Base-by-base conservation (phyloP, 768 basidiomycete species). In the Boletus tomentosulus region DNA sequence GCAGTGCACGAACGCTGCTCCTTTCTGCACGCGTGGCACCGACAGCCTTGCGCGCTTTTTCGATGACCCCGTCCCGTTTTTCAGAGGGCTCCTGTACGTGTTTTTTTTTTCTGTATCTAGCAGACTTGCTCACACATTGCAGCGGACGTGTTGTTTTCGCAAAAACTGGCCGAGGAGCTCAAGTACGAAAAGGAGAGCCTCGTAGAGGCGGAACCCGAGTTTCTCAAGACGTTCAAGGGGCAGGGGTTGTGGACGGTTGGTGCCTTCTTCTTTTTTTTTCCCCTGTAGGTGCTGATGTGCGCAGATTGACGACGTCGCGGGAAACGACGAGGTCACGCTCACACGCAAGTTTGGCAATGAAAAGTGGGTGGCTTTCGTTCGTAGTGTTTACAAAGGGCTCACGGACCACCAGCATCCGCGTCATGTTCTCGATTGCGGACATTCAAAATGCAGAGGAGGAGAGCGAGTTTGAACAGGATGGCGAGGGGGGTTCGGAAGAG, bases 371-470 rank as follows among this genome's bases (percentile, higher is more conserved):
- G 37, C 41, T 6, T 10, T 25, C 10, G 8, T 15, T 19, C 6
- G 11, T 22, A 31, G 31, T 19, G 15, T 6, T 19, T 33, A n/a
- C 16, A 9, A 10, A 8, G 8, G 37, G 11, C 28, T 50, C 16
- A 30, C 8, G 0, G 19, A 15, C 11, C n/a, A 22, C 9, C 38
- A 53, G 92, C 60, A 81, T 98, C 70, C 89, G 87, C 31, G 69
- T 95, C 66, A 86, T 92, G 71, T 97, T 98, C 81, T 92, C 92
- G 55, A 90, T 96, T 60, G 86, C 89, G 38, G 95, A 98, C 70
- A 77, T 96, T 49, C 83, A 90, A 61, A 69, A 67, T 8, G 62
- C 65, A 51, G 74, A 74, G 22, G 72, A 74, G n/a, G 74, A 74
- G 44, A 62, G 72, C 34, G 68, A 63, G 38, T 72, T 71, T 45